These are phyloP conservation scores for Cephaloascus albidus DNA, from an alignment of 805 yeast genomes.

Conservation along the genomic window DNA sequence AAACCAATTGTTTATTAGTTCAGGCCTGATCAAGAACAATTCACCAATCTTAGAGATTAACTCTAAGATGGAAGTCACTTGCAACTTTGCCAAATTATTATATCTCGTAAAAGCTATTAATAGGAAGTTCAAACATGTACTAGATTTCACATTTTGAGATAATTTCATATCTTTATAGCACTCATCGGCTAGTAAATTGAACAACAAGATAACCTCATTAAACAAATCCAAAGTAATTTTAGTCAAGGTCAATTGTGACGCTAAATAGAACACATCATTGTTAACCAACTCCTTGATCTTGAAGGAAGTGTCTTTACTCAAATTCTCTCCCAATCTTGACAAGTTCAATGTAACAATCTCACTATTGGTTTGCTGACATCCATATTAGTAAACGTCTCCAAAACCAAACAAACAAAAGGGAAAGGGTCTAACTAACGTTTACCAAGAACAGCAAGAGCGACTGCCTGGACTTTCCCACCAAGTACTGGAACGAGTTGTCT, in stretches of 20 bases:
- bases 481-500: neutral
- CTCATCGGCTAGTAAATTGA: neutral
- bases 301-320: neutral
- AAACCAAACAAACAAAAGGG: neutral
- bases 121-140: neutral
- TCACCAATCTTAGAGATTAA: neutral
- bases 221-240: neutral
- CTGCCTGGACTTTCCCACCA: neutral
- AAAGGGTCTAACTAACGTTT: neutral
- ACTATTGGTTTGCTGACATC: neutral
- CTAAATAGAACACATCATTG: neutral
- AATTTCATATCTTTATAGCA: neutral
- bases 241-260: neutral
- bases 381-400: neutral
- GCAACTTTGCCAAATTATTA: neutral
- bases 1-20: slow-evolving; percentile 5
- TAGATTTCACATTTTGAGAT: neutral
- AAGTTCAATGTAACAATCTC: neutral
- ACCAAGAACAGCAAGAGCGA: neutral
- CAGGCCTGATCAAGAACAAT: slow-evolving; percentile 2
- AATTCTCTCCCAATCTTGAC: neutral
- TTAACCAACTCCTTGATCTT: neutral
- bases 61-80: neutral
- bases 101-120: neutral
- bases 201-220: neutral